Base-by-base conservation (phyloP, 768 basidiomycete genomes). In the Termitomyces sp. region DNA sequence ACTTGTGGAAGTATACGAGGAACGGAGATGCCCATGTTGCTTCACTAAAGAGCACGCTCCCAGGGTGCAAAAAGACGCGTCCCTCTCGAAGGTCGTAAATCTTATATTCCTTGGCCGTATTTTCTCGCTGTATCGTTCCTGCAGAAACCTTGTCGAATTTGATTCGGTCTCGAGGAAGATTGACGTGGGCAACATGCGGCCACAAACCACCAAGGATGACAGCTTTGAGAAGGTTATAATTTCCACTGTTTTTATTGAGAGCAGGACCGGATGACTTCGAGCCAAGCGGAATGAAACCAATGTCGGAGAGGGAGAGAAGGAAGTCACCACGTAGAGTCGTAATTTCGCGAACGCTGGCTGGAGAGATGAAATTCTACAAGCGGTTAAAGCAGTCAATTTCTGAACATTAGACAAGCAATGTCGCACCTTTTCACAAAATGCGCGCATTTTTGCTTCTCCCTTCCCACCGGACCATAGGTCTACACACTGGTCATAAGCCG, bases 181-280 rank as follows among this genome's bases (percentile, higher is more conserved):
- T 80, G 26, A 95, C 85, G 53, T 85, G 83, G 0, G 87, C 91
- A 51, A 95, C 82, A 32, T 88, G 84, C 2, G 93, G 93, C 83
- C 91, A 95, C 23, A 96, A 79, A 2, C 93, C 94, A 8, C 92
- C 93, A 13, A 93, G 82, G 36, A 97, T 79, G 61, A 95, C 82
- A 6, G 86, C 84, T 71, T 96, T 96, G 66, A 97, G 72, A 28
- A 98, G 80, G 67, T 89, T 92, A 40, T 79, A 77, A 64, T 91
- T 85, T 1, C 73, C 66, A 59, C 82, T 82, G 69, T 93, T 87
- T 40, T 72, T 68, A 64, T 93, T 94, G 53, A 92, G 79, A 20
- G 72, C 71, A 1, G 81, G 69, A 1, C 79, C 75, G 10, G 74
- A 70, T 0, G 85, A 79, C 2, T 68, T 75, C 12, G 80, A 77